Percentiles rank a stretch among this genome's conserved stretches.
Conservation (phyloP, 768 basidiomycete species). For the Tylopilus sp. region DNA sequence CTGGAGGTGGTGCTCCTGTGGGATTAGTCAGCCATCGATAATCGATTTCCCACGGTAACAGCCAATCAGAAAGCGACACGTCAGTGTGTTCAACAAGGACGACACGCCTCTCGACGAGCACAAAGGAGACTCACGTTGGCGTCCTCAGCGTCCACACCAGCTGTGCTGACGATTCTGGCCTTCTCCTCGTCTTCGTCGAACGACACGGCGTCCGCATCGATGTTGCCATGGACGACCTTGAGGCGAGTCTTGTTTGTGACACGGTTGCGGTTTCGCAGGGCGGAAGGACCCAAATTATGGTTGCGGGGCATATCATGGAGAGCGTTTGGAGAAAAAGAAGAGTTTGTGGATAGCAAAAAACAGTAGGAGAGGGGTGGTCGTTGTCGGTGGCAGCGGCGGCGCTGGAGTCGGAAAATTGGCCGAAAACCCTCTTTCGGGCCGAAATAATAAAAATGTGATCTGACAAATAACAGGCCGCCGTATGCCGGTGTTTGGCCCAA, state of each 20-base stretch:
- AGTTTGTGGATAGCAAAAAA: slow-evolving; percentile 37
- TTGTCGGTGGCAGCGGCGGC: slow-evolving; percentile 54
- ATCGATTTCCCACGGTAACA: slow-evolving; percentile 39
- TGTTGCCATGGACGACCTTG: slow-evolving; percentile 75
- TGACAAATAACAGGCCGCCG: slow-evolving; percentile 29
- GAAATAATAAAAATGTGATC: slow-evolving; percentile 36
- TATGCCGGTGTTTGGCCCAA: slow-evolving; percentile 33
- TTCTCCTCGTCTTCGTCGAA: slow-evolving; percentile 87
- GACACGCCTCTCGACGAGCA: slow-evolving; percentile 34
- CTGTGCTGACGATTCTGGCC: slow-evolving; percentile 74
- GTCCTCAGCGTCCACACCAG: slow-evolving; percentile 90
- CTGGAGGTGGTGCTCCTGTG: slow-evolving; percentile 56
- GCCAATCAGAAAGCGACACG: slow-evolving; percentile 50
- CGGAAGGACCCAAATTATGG: slow-evolving; percentile 70
- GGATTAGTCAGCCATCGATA: slow-evolving; percentile 55
- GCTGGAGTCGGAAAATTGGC: slow-evolving; percentile 59
- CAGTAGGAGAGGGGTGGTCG: slow-evolving; percentile 33
- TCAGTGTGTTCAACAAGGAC: slow-evolving; percentile 39
- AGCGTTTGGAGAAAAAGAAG: slow-evolving; percentile 33
- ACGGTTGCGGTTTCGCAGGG: slow-evolving; percentile 83
- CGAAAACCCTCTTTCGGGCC: slow-evolving; percentile 58
- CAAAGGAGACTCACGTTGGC: slow-evolving; percentile 73
- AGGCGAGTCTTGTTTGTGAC: slow-evolving; percentile 92
- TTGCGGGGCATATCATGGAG: slow-evolving; percentile 89
- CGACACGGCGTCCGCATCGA: slow-evolving; percentile 76